phyloP scores from a whole-genome alignment of 768 basidiomycete genomes.

The Podaxis rugospora region DNA sequence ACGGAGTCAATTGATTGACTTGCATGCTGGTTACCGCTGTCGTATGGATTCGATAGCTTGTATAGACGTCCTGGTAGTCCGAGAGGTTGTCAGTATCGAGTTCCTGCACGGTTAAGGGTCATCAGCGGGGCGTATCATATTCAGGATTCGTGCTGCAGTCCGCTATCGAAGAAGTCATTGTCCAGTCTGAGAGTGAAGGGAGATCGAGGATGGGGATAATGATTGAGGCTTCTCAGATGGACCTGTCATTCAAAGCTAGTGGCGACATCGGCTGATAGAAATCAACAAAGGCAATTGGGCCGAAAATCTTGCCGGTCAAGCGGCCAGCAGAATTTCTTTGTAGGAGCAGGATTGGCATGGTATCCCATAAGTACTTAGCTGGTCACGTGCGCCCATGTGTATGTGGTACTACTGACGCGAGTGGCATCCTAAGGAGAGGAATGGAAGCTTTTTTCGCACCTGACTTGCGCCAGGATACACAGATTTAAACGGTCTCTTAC shows the following conservation, averaged over 20 bases:
- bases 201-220: neutral
- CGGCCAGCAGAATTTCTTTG: too few species aligned
- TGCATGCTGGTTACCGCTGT: neutral
- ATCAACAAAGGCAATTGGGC: neutral
- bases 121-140: too few species aligned
- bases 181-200: neutral
- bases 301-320: too few species aligned
- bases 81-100: neutral
- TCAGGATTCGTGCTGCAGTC: too few species aligned
- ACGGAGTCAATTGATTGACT: neutral
- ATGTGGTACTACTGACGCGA: too few species aligned
- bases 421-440: too few species aligned
- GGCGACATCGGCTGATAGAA: neutral
- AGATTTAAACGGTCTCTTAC: neutral
- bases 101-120: neutral
- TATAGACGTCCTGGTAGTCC: neutral
- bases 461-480: neutral
- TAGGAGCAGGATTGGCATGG: too few species aligned
- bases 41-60: neutral
- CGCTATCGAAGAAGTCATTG: neutral
- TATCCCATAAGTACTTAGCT: too few species aligned
- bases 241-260: neutral
- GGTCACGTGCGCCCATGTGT: too few species aligned
- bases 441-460: too few species aligned
- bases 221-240: neutral